Conservation (phyloP, 2,329 filamentous ascomycete genomes). For the Drechslerella coelobrocha region DNA sequence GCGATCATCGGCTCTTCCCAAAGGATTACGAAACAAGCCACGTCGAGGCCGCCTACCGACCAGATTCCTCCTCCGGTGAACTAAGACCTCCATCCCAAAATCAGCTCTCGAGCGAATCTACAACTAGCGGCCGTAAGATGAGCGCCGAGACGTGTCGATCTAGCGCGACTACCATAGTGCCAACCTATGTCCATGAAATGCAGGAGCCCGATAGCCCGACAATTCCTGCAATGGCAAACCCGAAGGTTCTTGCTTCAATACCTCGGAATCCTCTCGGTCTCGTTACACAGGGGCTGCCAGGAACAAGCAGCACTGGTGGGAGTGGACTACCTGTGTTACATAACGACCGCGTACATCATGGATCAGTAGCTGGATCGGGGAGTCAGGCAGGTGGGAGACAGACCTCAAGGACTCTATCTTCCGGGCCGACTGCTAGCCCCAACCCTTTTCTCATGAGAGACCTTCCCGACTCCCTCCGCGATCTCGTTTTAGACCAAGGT, state of each 20-base stretch:
- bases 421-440: conserved; percentile 26
- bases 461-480: conserved; percentile 29
- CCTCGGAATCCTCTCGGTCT: conserved; percentile 22
- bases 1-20: conserved; percentile 13
- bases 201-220: conserved; percentile 46
- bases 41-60: conserved; percentile 11
- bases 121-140: conserved; percentile 23
- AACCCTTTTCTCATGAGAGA: conserved; percentile 45
- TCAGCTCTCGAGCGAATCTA: conserved; percentile 2
- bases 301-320: neutral
- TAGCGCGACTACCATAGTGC: conserved; percentile 28
- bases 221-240: conserved; percentile 28
- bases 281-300: conserved; percentile 6
- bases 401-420: conserved; percentile 35
- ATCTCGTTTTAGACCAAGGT: conserved; percentile 41
- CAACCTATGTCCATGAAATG: conserved; percentile 35
- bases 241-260: conserved; percentile 34
- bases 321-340: conserved; percentile 28
- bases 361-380: conserved; percentile 12
- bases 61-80: conserved; percentile 29
- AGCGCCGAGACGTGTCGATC: conserved; percentile 37
- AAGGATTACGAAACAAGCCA: conserved; percentile 29
- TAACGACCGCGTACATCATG: conserved; percentile 26
- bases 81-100: conserved; percentile 18
- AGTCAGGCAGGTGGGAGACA: conserved; percentile 12